Conservation (phyloP, 257 asterid species). For the Solanum microdontum region DNA sequence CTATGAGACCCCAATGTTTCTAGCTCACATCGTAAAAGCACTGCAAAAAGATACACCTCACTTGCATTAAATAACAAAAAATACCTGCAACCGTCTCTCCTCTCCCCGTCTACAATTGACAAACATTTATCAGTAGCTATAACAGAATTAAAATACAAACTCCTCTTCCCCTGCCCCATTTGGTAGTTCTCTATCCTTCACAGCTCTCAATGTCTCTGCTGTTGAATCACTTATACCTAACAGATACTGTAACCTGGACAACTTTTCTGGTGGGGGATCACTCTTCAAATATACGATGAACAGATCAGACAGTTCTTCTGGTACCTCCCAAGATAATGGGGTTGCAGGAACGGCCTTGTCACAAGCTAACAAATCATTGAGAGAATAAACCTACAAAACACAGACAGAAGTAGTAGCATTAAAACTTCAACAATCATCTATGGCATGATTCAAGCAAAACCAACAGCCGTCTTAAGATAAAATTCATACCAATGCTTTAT, state of each 20-base stretch:
- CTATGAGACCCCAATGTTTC: not conserved
- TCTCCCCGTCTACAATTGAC: not conserved
- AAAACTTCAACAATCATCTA: not conserved
- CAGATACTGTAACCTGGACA: constrained; percentile 63
- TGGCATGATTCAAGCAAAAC: not conserved
- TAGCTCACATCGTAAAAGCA: not conserved
- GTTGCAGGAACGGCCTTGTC: constrained; percentile 87
- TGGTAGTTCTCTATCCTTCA: constrained; percentile 38
- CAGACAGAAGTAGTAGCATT: not conserved
- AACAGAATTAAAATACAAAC: constrained; percentile 44
- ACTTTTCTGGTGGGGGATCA: constrained; percentile 49
- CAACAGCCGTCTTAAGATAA: not conserved
- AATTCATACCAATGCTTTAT: constrained; percentile 59
- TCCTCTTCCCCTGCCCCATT: constrained; percentile 44
- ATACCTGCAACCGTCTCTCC: not conserved
- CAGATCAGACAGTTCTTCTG: constrained; percentile 68
- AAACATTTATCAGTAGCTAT: not conserved
- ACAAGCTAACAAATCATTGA: constrained; percentile 82
- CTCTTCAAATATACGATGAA: constrained; percentile 54
- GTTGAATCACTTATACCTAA: constrained; percentile 69
- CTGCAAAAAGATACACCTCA: not conserved
- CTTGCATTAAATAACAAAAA: not conserved
- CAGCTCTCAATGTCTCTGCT: constrained; percentile 42
- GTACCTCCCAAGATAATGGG: constrained; percentile 77
- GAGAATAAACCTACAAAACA: constrained; percentile 60